Conservation (phyloP, 2,329 filamentous ascomycete genomes). For the Fusarium redolens region DNA sequence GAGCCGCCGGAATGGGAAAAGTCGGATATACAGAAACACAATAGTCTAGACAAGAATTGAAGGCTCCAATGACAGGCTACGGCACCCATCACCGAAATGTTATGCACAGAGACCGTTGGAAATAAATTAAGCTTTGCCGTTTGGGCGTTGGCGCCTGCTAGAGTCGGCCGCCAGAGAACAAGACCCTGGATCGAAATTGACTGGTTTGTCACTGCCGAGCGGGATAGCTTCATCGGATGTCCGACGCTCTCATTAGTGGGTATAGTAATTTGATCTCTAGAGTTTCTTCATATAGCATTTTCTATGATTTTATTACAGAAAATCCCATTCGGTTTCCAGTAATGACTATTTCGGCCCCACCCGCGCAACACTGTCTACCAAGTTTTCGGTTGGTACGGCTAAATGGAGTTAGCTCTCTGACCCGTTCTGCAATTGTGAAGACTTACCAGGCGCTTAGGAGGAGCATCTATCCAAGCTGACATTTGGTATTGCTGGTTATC, state of each 20-base stretch:
- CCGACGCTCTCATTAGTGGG: rapidly evolving
- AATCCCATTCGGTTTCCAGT: background rate
- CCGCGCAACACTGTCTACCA: background rate
- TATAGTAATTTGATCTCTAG: rapidly evolving
- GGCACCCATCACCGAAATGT: too few species aligned
- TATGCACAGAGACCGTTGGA: background rate
- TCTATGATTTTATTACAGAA: too few species aligned
- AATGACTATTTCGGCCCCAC: too few species aligned
- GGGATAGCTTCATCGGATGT: background rate
- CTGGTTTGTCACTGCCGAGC: background rate
- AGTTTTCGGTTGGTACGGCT: background rate
- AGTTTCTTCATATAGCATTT: rapidly evolving
- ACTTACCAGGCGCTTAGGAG: background rate
- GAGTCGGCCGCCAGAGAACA: background rate
- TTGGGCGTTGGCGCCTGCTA: background rate
- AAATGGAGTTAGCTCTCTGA: background rate
- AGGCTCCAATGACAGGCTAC: too few species aligned
- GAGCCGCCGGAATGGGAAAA: background rate
- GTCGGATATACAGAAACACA: background rate
- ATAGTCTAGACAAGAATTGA: too few species aligned
- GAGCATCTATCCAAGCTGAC: background rate
- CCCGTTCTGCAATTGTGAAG: rapidly evolving
- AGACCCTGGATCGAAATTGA: background rate
- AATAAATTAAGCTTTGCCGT: rapidly evolving
- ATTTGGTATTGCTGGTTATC: background rate